Conservation (phyloP, 768 basidiomycete species). For the Suillus cothurnatus region DNA sequence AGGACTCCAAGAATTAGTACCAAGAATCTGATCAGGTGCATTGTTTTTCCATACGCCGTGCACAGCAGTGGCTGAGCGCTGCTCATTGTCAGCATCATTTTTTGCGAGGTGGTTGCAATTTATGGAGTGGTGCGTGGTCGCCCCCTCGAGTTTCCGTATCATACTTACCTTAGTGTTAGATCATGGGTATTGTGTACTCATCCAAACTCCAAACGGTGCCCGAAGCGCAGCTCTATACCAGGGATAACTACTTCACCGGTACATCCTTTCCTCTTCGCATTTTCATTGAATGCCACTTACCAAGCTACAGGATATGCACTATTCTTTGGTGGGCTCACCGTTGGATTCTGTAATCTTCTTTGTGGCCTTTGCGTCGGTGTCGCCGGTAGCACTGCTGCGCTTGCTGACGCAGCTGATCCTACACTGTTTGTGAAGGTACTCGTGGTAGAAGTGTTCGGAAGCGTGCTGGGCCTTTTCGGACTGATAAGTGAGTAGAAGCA, state of each 20-base stretch:
- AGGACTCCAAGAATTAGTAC: conserved; percentile 91
- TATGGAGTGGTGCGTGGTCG: conserved; percentile 80
- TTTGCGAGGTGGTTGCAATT: conserved; percentile 99
- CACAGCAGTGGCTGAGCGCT: background rate
- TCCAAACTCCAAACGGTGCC: conserved; percentile 68
- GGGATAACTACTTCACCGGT: conserved; percentile 93
- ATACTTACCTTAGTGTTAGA: conserved; percentile 43
- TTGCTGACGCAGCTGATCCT: conserved; percentile 95
- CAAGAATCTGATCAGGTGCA: conserved; percentile 95
- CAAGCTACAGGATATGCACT: conserved; percentile 74
- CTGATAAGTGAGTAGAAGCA: conserved; percentile 70
- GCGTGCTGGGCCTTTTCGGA: conserved; percentile 90
- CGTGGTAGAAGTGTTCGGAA: conserved; percentile 93
- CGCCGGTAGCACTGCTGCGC: conserved; percentile 92
- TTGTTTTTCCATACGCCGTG: conserved; percentile 19
- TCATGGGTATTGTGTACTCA: conserved; percentile 96
- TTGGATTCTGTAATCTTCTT: conserved; percentile 91
- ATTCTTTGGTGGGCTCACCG: conserved; percentile 97
- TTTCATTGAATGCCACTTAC: background rate
- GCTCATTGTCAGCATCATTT: conserved; percentile 75
- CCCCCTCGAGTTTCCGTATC: background rate
- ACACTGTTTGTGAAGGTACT: conserved; percentile 95
- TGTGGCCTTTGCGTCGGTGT: conserved; percentile 95
- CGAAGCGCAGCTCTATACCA: conserved; percentile 74
- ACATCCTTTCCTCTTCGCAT: conserved; percentile 12